These are phyloP conservation scores for Lupinus albus DNA, from an alignment of 306 rosid genomes.

Conservation along the genomic window DNA sequence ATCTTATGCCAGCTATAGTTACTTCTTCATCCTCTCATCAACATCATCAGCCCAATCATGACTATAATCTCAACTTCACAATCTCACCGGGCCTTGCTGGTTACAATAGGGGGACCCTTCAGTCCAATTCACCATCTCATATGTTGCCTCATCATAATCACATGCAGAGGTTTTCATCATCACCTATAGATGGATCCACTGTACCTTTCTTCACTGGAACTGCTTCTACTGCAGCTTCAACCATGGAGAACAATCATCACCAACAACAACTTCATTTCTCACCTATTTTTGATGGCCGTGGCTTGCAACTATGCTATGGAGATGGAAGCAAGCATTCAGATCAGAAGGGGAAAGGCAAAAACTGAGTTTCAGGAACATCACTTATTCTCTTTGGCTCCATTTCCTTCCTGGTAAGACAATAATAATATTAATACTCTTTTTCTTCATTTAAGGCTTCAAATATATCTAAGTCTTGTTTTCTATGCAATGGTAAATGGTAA, in stretches of 20 bases:
- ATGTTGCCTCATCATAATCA: conserved; percentile 50
- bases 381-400: conserved; percentile 35
- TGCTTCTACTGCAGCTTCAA: conserved; percentile 42
- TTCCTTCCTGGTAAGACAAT: conserved; percentile 57
- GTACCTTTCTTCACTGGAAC: conserved; percentile 79
- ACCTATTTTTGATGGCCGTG: conserved; percentile 66
- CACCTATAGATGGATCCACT: conserved; percentile 74
- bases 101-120: conserved; percentile 99
- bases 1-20: conserved; percentile 56
- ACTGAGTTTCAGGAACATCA: conserved; percentile 49
- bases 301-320: conserved; percentile 70
- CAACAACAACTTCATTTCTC: conserved; percentile 64
- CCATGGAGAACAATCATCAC: conserved; percentile 58
- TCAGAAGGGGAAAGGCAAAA: conserved; percentile 82
- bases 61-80: conserved; percentile 72
- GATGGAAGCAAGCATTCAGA: conserved; percentile 76
- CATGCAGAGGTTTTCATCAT: conserved; percentile 76
- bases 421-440: neutral
- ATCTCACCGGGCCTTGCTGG: conserved; percentile 84
- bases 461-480: neutral
- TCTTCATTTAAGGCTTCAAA: neutral
- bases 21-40: conserved; percentile 38
- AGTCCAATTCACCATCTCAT: conserved; percentile 93
- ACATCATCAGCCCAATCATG: conserved; percentile 46
- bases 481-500: too few species aligned